Evolutionary conservation across 208 protist species (phyloP).

Genomic region (Leishmania arabica): DNA sequence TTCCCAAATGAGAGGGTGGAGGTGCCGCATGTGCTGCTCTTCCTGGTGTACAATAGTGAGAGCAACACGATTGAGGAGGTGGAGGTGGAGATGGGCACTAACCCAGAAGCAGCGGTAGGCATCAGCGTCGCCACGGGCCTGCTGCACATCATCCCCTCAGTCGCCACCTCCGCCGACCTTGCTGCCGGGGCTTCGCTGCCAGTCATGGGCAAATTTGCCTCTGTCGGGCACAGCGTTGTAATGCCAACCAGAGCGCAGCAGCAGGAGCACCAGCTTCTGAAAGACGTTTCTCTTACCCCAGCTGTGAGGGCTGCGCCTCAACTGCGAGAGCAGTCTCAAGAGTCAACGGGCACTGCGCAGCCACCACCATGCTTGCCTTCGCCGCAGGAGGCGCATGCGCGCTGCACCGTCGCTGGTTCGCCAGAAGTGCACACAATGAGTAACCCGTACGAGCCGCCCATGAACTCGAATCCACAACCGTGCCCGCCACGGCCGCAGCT

Average conservation of each 20-base stretch:
- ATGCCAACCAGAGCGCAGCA: background rate
- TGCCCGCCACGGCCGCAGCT: background rate
- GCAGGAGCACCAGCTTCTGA: background rate
- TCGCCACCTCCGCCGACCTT: background rate
- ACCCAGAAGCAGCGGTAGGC: constrained; percentile 59
- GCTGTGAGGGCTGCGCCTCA: background rate
- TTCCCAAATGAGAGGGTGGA: constrained; percentile 18
- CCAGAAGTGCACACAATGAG: background rate
- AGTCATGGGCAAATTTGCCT: constrained; percentile 32
- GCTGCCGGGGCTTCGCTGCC: constrained; percentile 14
- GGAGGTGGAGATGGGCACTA: constrained; percentile 57
- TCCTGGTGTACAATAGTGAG: constrained; percentile 79
- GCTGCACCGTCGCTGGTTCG: background rate
- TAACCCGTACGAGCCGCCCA: background rate
- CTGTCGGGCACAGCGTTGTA: background rate
- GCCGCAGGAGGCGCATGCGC: background rate
- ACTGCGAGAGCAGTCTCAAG: background rate
- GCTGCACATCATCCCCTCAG: constrained; percentile 62
- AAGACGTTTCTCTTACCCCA: background rate
- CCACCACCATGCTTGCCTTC: background rate
- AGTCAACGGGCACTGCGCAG: too few species aligned
- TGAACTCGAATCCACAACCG: background rate
- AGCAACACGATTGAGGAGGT: constrained; percentile 76
- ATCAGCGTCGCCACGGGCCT: constrained; percentile 71
- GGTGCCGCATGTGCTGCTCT: constrained; percentile 52